Evolutionary conservation across 2,329 filamentous ascomycete genomes (phyloP).

Genomic region (Clarireedia homoeocarpa): DNA sequence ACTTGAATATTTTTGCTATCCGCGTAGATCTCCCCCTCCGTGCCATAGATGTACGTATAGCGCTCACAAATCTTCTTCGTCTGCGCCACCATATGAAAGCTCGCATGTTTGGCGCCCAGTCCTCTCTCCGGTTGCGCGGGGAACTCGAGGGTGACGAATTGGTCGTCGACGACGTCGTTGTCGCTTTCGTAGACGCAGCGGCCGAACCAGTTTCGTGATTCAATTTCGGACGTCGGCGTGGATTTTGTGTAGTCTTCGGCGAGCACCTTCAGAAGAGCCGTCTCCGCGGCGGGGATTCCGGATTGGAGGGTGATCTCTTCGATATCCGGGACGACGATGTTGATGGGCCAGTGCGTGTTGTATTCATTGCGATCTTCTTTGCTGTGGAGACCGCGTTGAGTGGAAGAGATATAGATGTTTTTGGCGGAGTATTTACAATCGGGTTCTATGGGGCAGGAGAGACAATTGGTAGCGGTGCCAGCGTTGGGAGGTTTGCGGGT

Average conservation of each 20-base stretch:
- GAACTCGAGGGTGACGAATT: slow-evolving; percentile 83
- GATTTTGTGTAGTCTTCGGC: slow-evolving; percentile 46
- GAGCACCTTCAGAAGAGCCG: slow-evolving; percentile 32
- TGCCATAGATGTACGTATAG: slow-evolving; percentile 79
- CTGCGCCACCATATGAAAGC: slow-evolving; percentile 90
- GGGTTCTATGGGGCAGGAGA: slow-evolving; percentile 66
- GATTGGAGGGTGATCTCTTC: slow-evolving; percentile 56
- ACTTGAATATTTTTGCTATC: slow-evolving; percentile 72
- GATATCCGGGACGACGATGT: slow-evolving; percentile 86
- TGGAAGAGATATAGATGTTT: slow-evolving; percentile 49
- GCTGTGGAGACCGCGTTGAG: slow-evolving; percentile 48
- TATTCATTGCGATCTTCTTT: slow-evolving; percentile 33
- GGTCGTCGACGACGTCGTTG: slow-evolving; percentile 91
- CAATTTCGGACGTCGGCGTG: slow-evolving; percentile 40
- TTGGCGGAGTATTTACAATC: slow-evolving; percentile 81
- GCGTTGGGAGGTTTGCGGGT: slow-evolving; percentile 69
- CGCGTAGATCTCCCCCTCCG: slow-evolving; percentile 76
- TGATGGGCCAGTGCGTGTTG: slow-evolving; percentile 72
- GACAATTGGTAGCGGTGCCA: slow-evolving; percentile 75
- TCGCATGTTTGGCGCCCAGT: slow-evolving; percentile 68
- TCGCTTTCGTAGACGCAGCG: slow-evolving; percentile 92
- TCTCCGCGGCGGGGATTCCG: slow-evolving; percentile 41
- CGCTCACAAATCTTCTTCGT: slow-evolving; percentile 82
- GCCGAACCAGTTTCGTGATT: slow-evolving; percentile 68
- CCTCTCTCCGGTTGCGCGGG: slow-evolving; percentile 16